Percentiles rank a stretch among this genome's conserved stretches.
Conservation (phyloP, 2,329 filamentous ascomycete species). For the Anthostomella pinea region DNA sequence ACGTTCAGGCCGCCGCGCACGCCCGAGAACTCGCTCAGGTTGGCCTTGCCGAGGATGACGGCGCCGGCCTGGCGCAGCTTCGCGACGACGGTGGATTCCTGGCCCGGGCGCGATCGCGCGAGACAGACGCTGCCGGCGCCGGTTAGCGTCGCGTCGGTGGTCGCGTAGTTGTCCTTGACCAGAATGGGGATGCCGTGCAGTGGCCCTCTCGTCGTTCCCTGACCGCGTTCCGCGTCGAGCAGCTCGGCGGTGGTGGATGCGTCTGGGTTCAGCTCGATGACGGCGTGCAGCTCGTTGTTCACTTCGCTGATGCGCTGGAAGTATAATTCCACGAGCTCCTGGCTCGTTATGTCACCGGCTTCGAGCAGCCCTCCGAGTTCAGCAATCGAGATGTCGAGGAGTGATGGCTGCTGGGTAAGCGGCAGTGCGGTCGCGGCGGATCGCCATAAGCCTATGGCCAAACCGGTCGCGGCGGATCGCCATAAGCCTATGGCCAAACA, state of each 20-base stretch:
- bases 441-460: too few species aligned
- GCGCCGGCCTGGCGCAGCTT: constrained; percentile 55
- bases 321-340: constrained; percentile 20
- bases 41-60: constrained; percentile 59
- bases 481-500: too few species aligned
- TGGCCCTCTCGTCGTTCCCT: constrained; percentile 35
- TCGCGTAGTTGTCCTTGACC: constrained; percentile 66
- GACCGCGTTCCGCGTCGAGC: constrained; percentile 32
- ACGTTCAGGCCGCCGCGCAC: constrained; percentile 52
- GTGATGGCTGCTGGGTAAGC: constrained; percentile 2
- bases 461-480: too few species aligned
- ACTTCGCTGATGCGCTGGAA: constrained; percentile 24
- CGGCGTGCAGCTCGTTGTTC: constrained; percentile 28
- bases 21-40: constrained; percentile 59
- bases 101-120: constrained; percentile 1
- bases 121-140: constrained; percentile 15
- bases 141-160: constrained; percentile 50
- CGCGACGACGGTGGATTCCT: constrained; percentile 42
- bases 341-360: constrained; percentile 13
- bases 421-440: too few species aligned
- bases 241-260: constrained; percentile 31
- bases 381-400: constrained; percentile 12
- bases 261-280: constrained; percentile 37
- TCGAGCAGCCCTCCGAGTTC: constrained; percentile 11
- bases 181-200: constrained; percentile 63